Percentiles rank a stretch among this genome's conserved stretches.
phyloP scores from a whole-genome alignment of 768 basidiomycete species.

The Podaxis sp. region DNA sequence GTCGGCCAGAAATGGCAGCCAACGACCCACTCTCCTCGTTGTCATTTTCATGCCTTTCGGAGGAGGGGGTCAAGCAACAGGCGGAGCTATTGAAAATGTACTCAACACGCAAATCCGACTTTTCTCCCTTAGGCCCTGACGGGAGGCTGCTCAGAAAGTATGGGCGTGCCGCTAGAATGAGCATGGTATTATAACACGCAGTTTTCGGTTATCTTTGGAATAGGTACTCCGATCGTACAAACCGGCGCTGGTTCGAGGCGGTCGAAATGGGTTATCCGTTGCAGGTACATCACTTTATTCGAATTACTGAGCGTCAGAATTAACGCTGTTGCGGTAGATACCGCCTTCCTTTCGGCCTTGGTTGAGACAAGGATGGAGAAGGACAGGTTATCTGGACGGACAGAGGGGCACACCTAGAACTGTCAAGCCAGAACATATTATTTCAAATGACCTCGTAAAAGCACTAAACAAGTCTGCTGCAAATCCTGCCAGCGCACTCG shows the following conservation, averaged over 20 bases:
- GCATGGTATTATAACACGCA: conserved; percentile 4
- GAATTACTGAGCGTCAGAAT: neutral
- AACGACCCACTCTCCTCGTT: conserved; percentile 57
- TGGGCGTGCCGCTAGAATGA: conserved; percentile 16
- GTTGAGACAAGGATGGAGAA: neutral
- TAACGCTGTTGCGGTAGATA: neutral
- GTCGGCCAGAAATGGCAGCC: conserved; percentile 37
- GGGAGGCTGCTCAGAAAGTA: conserved; percentile 63
- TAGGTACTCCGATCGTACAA: conserved; percentile 51
- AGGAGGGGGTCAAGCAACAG: conserved; percentile 49
- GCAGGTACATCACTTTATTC: conserved; percentile 31
- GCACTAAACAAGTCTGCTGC: neutral
- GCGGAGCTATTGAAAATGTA: conserved; percentile 43
- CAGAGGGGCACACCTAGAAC: neutral
- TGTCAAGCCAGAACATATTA: neutral
- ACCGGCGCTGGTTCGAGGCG: conserved; percentile 63
- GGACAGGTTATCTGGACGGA: neutral
- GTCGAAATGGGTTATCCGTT: conserved; percentile 50
- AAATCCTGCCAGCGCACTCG: neutral
- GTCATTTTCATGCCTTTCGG: conserved; percentile 62
- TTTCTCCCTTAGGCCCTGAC: conserved; percentile 52
- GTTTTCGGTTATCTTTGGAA: conserved; percentile 2
- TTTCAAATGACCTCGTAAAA: neutral
- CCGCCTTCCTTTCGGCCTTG: neutral
- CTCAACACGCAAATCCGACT: conserved; percentile 39